Evolutionary conservation across 2,329 filamentous ascomycete species (phyloP).

Genomic region (Lithohypha guttulata): DNA sequence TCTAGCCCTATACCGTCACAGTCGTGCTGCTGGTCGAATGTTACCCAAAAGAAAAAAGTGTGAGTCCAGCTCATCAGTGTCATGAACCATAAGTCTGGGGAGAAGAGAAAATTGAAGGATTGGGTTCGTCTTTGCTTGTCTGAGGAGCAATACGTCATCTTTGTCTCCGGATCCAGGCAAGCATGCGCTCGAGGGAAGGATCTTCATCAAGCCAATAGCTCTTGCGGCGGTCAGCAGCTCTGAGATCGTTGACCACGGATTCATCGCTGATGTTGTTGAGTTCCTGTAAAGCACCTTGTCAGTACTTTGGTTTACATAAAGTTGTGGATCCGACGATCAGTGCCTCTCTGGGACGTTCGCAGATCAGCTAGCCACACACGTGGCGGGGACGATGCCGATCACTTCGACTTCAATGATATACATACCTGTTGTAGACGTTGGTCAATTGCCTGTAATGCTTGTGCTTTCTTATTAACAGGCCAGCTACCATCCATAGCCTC

Average conservation of each 20-base stretch:
- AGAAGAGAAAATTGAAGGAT: neutral
- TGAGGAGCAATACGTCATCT: no score
- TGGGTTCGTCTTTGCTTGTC: no score
- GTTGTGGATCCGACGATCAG: no score
- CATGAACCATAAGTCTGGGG: neutral
- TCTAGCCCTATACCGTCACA: no score
- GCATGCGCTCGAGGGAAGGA: constrained; percentile 43
- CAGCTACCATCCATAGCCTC: constrained; percentile 42
- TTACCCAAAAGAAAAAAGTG: neutral
- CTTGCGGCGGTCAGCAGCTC: constrained; percentile 43
- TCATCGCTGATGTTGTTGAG: constrained; percentile 46
- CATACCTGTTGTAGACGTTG: constrained; percentile 40
- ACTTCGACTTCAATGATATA: constrained; percentile 16
- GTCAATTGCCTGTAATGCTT: constrained; percentile 40
- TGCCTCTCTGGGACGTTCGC: constrained; percentile 11
- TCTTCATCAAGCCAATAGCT: constrained; percentile 54
- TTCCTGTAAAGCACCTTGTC: constrained; percentile 35
- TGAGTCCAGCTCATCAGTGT: neutral
- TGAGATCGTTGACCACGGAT: constrained; percentile 45
- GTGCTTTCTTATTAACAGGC: constrained; percentile 37
- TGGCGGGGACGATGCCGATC: neutral
- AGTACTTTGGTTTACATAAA: no score
- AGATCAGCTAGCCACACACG: neutral
- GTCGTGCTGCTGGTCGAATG: neutral
- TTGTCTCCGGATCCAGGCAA: constrained; percentile 33